Percentiles rank a stretch among this genome's conserved stretches.
phyloP scores from a whole-genome alignment of 257 asterid genomes.

The Forsythia suspensa region DNA sequence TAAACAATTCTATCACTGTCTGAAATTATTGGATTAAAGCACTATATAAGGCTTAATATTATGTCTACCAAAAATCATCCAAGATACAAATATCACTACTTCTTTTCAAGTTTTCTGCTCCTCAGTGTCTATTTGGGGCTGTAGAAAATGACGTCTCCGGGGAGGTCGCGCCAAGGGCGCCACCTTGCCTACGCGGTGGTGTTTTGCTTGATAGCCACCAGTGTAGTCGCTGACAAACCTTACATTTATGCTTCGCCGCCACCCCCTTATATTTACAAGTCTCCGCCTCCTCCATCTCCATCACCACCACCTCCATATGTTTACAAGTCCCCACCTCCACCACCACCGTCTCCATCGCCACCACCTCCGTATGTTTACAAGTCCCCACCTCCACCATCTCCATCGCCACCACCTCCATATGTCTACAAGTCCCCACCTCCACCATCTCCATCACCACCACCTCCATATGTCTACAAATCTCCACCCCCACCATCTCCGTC shows the following conservation, averaged over 20 bases:
- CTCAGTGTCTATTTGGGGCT: not conserved
- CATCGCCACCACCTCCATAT: conserved; percentile 1
- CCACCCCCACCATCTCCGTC: not conserved
- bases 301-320: not conserved
- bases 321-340: conserved; percentile 4
- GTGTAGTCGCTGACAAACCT: not conserved
- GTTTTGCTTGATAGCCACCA: conserved; percentile 11
- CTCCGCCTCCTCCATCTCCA: conserved; percentile 1
- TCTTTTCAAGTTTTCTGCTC: not conserved
- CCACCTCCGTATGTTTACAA: not conserved
- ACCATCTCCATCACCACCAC: not conserved
- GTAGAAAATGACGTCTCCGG: conserved; percentile 9
- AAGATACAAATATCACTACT: not conserved
- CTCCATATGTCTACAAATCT: not conserved
- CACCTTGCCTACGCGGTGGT: conserved; percentile 13
- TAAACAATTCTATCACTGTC: conserved; percentile 5
- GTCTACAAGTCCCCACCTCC: no score
- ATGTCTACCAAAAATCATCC: not conserved
- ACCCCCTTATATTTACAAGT: conserved; percentile 4
- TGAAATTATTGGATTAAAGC: conserved; percentile 1
- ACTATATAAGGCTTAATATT: conserved; percentile 12
- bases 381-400: not conserved
- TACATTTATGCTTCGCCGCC: not conserved
- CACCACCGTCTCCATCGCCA: not conserved
- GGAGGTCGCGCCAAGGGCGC: conserved; percentile 20